These are phyloP conservation scores for Pyrenopolyporus hunteri DNA, from an alignment of 495 filamentous ascomycete species.

Conservation along the genomic window DNA sequence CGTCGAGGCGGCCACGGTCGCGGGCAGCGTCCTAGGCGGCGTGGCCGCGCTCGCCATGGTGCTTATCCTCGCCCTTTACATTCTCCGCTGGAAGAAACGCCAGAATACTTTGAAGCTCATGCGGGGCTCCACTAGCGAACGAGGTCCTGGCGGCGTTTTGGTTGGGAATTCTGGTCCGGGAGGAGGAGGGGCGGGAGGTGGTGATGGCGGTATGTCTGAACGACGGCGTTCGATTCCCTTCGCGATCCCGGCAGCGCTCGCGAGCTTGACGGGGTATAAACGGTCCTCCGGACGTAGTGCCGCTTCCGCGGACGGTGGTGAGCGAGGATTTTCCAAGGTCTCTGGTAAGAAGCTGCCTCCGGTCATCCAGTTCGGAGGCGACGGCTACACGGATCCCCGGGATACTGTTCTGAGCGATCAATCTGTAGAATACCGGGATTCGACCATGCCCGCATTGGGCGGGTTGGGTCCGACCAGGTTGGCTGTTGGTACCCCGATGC, in stretches of 20 bases:
- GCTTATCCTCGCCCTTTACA: conserved; percentile 58
- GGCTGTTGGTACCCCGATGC: conserved; percentile 54
- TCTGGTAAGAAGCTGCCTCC: conserved; percentile 76
- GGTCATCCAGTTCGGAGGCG: conserved; percentile 70
- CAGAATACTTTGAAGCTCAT: conserved; percentile 42
- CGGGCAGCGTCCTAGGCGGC: conserved; percentile 70
- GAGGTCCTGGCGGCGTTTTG: conserved; percentile 38
- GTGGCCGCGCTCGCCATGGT: conserved; percentile 67
- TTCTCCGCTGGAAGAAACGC: conserved; percentile 63
- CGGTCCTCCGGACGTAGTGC: conserved; percentile 53
- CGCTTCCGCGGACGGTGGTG: conserved; percentile 52
- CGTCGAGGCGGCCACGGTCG: conserved; percentile 48
- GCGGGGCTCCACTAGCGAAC: conserved; percentile 42
- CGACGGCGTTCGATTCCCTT: conserved; percentile 56
- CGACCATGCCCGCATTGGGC: conserved; percentile 49
- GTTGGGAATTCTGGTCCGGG: conserved; percentile 31
- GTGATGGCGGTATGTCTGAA: conserved; percentile 52
- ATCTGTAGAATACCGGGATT: conserved; percentile 58
- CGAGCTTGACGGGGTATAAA: conserved; percentile 52
- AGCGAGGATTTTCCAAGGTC: conserved; percentile 61
- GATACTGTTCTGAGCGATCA: conserved; percentile 52
- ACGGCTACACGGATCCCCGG: conserved; percentile 69
- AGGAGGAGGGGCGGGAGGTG: conserved; percentile 40
- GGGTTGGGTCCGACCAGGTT: conserved; percentile 41
- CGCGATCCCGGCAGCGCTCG: conserved; percentile 62